Percentiles rank a stretch among this genome's conserved stretches.
phyloP scores from a whole-genome alignment of 148 eudicot genomes.

The Mesembryanthemum crystallinum region DNA sequence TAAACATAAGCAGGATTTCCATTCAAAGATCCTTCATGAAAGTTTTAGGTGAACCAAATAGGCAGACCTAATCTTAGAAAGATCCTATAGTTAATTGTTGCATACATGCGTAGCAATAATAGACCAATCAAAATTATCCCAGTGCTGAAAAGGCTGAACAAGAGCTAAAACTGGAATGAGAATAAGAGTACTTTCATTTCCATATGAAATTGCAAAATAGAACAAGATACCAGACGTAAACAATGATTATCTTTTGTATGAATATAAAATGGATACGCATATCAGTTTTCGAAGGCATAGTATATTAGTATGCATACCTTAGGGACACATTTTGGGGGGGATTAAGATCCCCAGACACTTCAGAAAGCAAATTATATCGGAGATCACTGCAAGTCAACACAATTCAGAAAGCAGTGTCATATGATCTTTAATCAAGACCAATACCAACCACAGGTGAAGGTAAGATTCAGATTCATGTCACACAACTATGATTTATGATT shows the following conservation, averaged over 20 bases:
- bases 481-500: not conserved
- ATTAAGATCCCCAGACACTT: conserved; percentile 48
- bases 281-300: conserved; percentile 4
- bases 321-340: conserved; percentile 64
- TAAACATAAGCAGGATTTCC: not conserved
- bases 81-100: not conserved
- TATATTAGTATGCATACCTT: conserved; percentile 45
- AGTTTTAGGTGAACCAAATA: no score
- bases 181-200: not conserved
- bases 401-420: conserved; percentile 13
- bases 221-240: not conserved
- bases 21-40: not conserved
- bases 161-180: not conserved
- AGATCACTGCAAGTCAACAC: conserved; percentile 64
- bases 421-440: conserved; percentile 3
- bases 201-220: not conserved
- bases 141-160: not conserved
- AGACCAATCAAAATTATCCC: not conserved
- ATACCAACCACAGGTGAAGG: conserved; percentile 5
- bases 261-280: not conserved
- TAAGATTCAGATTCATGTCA: conserved; percentile 1
- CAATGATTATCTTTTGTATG: not conserved
- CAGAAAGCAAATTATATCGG: conserved; percentile 54
- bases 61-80: not conserved
- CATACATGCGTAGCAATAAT: not conserved